These are phyloP conservation scores for Eucalyptus regnans DNA, from an alignment of 345 rosid species.

Conservation along the genomic window DNA sequence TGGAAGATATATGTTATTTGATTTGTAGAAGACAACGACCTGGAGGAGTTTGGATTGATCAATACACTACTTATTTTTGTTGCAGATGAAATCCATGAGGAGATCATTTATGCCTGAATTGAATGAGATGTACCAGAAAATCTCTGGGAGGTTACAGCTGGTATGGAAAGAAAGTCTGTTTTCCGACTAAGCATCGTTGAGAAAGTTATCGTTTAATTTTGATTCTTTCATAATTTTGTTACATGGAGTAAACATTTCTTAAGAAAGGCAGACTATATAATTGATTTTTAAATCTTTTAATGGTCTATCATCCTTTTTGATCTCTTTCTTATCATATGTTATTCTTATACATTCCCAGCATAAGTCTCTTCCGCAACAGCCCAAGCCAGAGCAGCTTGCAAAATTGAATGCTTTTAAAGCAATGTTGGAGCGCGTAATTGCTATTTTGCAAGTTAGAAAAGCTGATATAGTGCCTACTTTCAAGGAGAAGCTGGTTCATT, in stretches of 20 bases:
- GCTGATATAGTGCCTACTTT: conserved; percentile 22
- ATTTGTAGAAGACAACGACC: not conserved
- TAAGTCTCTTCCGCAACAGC: conserved; percentile 53
- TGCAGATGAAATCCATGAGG: conserved; percentile 59
- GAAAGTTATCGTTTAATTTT: not conserved
- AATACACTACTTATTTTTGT: conserved; percentile 2
- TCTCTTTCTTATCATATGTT: not conserved
- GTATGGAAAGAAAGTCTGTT: not conserved
- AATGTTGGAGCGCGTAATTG: conserved; percentile 56
- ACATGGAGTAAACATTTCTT: not conserved
- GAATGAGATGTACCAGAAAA: conserved; percentile 55
- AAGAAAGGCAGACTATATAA: not conserved
- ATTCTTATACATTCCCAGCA: conserved; percentile 19
- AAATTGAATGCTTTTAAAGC: conserved; percentile 39
- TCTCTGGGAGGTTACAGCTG: conserved; percentile 43
- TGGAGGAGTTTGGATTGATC: not conserved
- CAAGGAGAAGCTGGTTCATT: conserved; percentile 55
- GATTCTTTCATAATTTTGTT: not conserved
- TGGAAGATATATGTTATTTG: not conserved
- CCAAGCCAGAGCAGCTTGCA: conserved; percentile 60
- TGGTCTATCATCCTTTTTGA: not conserved
- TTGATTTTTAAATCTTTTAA: not conserved
- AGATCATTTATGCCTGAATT: conserved; percentile 52
- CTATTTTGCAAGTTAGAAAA: conserved; percentile 41
- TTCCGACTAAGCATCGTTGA: not conserved